Evolutionary conservation across 306 rosid species (phyloP).

Genomic region (Amphicarpaea edgeworthii): DNA sequence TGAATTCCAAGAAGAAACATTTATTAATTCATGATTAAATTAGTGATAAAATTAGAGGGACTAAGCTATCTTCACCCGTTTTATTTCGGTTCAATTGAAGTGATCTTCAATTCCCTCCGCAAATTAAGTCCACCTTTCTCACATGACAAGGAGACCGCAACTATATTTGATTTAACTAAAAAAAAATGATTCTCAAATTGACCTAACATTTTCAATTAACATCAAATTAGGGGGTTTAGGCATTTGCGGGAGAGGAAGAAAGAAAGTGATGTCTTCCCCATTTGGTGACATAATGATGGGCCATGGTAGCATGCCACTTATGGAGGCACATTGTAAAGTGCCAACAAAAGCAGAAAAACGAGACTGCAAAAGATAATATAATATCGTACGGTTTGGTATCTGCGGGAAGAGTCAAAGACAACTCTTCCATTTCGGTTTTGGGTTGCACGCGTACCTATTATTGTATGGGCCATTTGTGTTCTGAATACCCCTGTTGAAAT

Average conservation of each 20-base stretch:
- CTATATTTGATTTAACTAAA: conserved; percentile 29
- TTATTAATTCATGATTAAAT: too few species aligned
- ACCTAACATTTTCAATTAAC: conserved; percentile 9
- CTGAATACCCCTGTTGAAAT: background rate
- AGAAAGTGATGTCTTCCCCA: background rate
- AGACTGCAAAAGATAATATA: conserved; percentile 2
- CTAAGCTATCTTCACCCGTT: background rate
- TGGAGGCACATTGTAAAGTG: conserved; percentile 1
- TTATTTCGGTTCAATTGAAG: background rate
- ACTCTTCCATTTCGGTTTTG: conserved; percentile 23
- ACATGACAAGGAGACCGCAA: conserved; percentile 32
- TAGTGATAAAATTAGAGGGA: too few species aligned
- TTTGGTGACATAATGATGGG: conserved; percentile 17
- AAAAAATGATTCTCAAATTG: background rate
- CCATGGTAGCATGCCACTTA: background rate
- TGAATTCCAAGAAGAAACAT: too few species aligned
- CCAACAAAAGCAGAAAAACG: conserved; percentile 15
- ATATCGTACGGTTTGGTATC: conserved; percentile 7
- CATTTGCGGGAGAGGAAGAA: background rate
- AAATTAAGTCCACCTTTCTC: conserved; percentile 43
- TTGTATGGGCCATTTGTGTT: conserved; percentile 35
- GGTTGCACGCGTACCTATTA: conserved; percentile 50
- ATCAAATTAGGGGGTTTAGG: background rate
- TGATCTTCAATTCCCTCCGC: conserved; percentile 31
- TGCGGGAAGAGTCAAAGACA: conserved; percentile 18